A percentile compares a stretch with the other conserved stretches of the same genome.
These are phyloP conservation scores for Erucastrum elatum DNA, from an alignment of 345 rosid genomes.

Conservation along the genomic window DNA sequence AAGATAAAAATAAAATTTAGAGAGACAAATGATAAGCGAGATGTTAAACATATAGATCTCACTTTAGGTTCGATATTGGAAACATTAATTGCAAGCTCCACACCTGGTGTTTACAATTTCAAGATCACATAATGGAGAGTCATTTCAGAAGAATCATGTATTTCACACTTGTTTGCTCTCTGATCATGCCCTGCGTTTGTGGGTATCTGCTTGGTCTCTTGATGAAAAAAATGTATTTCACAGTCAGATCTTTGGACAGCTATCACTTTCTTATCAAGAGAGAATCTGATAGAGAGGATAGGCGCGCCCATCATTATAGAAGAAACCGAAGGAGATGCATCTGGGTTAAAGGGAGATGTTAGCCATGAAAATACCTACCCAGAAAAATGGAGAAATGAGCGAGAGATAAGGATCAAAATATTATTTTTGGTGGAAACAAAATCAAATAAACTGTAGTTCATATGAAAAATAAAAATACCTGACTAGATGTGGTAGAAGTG, in stretches of 20 bases:
- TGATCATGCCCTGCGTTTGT: slow-evolving; percentile 69
- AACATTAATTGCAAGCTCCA: slow-evolving; percentile 2
- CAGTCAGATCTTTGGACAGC: slow-evolving; percentile 75
- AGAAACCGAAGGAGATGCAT: slow-evolving; percentile 61
- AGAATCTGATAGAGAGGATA: slow-evolving; percentile 66
- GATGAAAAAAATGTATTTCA: slow-evolving; percentile 68
- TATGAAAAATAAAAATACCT: slow-evolving; percentile 47
- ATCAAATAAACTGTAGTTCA: slow-evolving; percentile 5
- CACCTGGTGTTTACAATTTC: slow-evolving; percentile 91
- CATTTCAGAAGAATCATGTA: slow-evolving; percentile 90
- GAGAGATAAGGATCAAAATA: slow-evolving; percentile 4
- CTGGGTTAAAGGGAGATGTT: slow-evolving; percentile 64
- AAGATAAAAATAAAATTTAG: background rate
- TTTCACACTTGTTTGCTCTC: slow-evolving; percentile 30
- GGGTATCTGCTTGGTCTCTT: slow-evolving; percentile 71
- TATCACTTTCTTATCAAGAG: slow-evolving; percentile 72
- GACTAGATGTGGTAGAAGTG: slow-evolving; percentile 57
- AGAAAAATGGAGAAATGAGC: slow-evolving; percentile 6
- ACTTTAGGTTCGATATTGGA: no score
- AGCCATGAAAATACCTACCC: slow-evolving; percentile 84
- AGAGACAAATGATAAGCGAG: background rate
- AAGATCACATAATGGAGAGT: slow-evolving; percentile 79
- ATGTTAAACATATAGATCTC: no score
- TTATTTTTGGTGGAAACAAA: background rate
- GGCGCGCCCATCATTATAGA: slow-evolving; percentile 71